These are phyloP conservation scores for Fusarium acutatum DNA, from an alignment of 2,329 filamentous ascomycete genomes.

Conservation along the genomic window DNA sequence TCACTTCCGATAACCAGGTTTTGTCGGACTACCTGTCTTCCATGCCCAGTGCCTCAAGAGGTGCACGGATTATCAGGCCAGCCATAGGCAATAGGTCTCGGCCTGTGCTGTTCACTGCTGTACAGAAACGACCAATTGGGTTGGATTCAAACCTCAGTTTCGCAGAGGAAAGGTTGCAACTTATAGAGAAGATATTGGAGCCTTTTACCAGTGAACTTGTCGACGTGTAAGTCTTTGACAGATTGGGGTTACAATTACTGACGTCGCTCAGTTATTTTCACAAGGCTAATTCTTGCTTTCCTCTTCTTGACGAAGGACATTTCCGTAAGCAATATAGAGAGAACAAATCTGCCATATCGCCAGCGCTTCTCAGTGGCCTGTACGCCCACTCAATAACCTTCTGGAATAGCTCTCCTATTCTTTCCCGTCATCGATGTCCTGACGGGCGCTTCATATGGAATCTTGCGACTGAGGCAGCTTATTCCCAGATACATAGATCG, in stretches of 20 bases:
- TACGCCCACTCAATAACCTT: constrained; percentile 67
- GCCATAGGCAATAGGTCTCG: constrained; percentile 44
- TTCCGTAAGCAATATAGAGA: constrained; percentile 59
- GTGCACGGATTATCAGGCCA: constrained; percentile 44
- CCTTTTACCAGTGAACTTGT: constrained; percentile 61
- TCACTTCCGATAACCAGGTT: constrained; percentile 67
- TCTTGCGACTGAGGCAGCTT: constrained; percentile 66
- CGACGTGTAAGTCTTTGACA: constrained; percentile 49
- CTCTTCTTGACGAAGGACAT: constrained; percentile 64
- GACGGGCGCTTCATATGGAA: constrained; percentile 71
- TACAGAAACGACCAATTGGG: constrained; percentile 57
- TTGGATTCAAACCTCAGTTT: constrained; percentile 49
- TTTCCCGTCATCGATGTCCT: constrained; percentile 58
- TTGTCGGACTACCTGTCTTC: constrained; percentile 64
- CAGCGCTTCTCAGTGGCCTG: constrained; percentile 64
- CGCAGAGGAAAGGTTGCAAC: constrained; percentile 59
- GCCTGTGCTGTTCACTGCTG: constrained; percentile 57
- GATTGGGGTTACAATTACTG: not conserved
- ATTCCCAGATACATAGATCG: constrained; percentile 66
- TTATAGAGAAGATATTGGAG: constrained; percentile 67
- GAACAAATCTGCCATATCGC: constrained; percentile 59
- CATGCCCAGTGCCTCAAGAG: constrained; percentile 43
- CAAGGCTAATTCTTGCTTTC: constrained; percentile 67
- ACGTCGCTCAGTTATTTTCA: constrained; percentile 31
- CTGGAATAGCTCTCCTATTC: constrained; percentile 60